Conservation (phyloP, 352 stramenopile genomes). For the Phytophthora colocasiae region DNA sequence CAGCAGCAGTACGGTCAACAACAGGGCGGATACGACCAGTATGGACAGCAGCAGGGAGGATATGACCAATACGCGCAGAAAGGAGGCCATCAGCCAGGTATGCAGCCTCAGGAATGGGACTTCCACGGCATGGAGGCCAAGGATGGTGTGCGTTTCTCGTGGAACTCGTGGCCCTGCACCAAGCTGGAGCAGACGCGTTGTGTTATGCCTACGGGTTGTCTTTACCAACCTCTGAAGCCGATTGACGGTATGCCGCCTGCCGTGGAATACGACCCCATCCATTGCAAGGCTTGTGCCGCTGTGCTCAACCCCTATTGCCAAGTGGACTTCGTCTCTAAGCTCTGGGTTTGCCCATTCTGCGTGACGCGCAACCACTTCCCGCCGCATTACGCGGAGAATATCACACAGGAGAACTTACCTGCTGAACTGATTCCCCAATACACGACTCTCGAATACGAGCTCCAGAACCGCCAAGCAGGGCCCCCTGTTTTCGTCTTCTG, state of each 20-base stretch:
- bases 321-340: constrained; percentile 98
- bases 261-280: constrained; percentile 98
- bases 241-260: constrained; percentile 94
- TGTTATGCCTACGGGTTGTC: constrained; percentile 95
- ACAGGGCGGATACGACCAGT: constrained; percentile 57
- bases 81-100: constrained; percentile 51
- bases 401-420: constrained; percentile 98
- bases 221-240: constrained; percentile 98
- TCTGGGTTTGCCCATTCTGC: constrained; percentile 99
- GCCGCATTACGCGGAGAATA: constrained; percentile 94
- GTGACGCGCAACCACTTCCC: constrained; percentile 99
- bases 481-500: constrained; percentile 99
- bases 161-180: constrained; percentile 98
- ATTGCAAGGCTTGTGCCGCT: constrained; percentile 97
- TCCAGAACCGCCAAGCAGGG: constrained; percentile 92
- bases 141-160: constrained; percentile 97
- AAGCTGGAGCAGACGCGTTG: constrained; percentile 98
- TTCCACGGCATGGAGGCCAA: constrained; percentile 86
- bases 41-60: constrained; percentile 43
- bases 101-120: constrained; percentile 88
- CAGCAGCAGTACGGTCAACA: constrained; percentile 31
- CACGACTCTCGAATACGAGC: constrained; percentile 99
- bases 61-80: constrained; percentile 66
- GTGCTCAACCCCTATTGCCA: constrained; percentile 99
- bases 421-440: constrained; percentile 99